phyloP scores from a whole-genome alignment of 73 alveolate species.

The Paramecium sonneborni region DNA sequence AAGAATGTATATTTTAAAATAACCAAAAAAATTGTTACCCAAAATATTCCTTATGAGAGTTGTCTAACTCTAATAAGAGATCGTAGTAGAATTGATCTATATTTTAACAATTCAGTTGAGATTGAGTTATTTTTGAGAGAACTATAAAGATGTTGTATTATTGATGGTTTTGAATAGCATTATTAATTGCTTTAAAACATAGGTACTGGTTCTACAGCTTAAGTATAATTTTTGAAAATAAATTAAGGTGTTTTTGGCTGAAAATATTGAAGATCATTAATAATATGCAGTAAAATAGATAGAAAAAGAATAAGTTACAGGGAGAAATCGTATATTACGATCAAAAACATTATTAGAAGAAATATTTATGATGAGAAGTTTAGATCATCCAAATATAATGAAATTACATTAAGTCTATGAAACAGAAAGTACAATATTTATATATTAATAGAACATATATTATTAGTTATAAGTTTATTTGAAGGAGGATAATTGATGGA shows the following conservation, averaged over 20 bases:
- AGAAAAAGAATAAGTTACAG: not conserved
- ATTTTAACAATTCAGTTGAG: not conserved
- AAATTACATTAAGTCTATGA: conserved; percentile 80
- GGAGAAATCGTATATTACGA: not conserved
- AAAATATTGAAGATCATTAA: not conserved
- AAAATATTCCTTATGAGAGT: not conserved
- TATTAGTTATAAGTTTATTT: not conserved
- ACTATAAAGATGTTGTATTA: not conserved
- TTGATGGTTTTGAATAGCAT: not conserved
- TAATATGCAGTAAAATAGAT: conserved; percentile 36
- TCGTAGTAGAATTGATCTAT: conserved; percentile 21
- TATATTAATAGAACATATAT: conserved; percentile 64
- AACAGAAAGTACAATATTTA: conserved; percentile 73
- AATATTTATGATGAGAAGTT: conserved; percentile 82
- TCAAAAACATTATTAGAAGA: conserved; percentile 79
- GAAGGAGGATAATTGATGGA: conserved; percentile 11
- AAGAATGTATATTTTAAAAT: not conserved
- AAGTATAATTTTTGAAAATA: not conserved
- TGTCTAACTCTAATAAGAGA: not conserved
- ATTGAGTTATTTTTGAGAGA: not conserved
- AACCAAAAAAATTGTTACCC: not conserved
- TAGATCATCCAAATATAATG: conserved; percentile 90
- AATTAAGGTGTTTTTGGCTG: conserved; percentile 20
- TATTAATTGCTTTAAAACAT: not conserved
- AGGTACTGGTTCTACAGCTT: conserved; percentile 39